phyloP scores from a whole-genome alignment of 495 filamentous ascomycete genomes.

The Letharia lupina region DNA sequence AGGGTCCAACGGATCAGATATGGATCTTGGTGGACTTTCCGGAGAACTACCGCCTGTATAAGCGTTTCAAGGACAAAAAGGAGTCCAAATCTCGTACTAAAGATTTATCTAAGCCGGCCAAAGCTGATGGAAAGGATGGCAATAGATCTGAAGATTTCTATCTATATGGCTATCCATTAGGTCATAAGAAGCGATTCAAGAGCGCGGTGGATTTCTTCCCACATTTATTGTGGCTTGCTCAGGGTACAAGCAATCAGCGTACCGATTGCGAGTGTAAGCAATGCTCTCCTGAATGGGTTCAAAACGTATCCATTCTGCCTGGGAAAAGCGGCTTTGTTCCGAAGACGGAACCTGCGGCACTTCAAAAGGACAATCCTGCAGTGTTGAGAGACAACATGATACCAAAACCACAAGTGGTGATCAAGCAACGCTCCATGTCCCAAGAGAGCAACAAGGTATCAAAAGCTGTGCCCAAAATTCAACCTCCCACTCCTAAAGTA shows the following conservation, averaged over 20 bases:
- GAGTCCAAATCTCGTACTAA: conserved; percentile 26
- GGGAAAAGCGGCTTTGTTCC: conserved; percentile 19
- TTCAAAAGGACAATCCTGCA: conserved; percentile 22
- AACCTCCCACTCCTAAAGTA: conserved; percentile 5
- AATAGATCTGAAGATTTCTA: conserved; percentile 49
- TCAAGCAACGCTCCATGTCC: conserved; percentile 22
- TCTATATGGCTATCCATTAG: conserved; percentile 53
- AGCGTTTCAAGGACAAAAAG: conserved; percentile 41
- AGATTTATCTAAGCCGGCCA: conserved; percentile 27
- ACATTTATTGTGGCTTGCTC: conserved; percentile 51
- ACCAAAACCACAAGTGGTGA: conserved; percentile 23
- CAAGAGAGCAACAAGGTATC: conserved; percentile 18
- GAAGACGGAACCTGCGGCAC: conserved; percentile 15
- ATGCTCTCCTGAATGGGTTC: conserved; percentile 40
- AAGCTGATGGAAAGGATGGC: conserved; percentile 33
- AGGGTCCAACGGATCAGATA: conserved; percentile 26
- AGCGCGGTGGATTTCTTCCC: conserved; percentile 53
- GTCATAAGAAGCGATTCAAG: conserved; percentile 49
- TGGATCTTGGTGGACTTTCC: conserved; percentile 48
- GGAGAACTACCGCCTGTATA: conserved; percentile 49
- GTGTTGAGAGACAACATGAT: conserved; percentile 1
- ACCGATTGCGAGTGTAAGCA: conserved; percentile 51
- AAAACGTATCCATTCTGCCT: conserved; percentile 21
- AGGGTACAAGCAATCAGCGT: conserved; percentile 43
- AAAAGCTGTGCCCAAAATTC: conserved; percentile 12